Conservation (phyloP, 805 yeast genomes). For the Cyberlindnera mississippiensis region DNA sequence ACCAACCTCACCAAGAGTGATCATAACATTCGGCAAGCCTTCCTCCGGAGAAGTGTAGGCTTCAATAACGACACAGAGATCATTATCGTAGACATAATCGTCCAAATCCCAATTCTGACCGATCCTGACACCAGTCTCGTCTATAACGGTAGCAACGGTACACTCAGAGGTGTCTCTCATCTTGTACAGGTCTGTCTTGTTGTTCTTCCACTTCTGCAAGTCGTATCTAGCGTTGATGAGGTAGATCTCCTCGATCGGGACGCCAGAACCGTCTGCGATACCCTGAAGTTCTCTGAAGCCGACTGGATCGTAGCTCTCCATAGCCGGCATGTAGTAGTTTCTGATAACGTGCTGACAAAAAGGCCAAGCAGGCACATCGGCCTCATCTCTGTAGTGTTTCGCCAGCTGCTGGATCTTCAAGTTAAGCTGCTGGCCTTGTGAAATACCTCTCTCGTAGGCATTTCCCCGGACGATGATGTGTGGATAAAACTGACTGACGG, state of each 20-base stretch:
- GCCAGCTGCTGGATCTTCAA: slow-evolving; percentile 11
- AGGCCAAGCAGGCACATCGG: slow-evolving; percentile 14
- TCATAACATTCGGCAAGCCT: slow-evolving; percentile 12
- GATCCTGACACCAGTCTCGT: slow-evolving; percentile 15
- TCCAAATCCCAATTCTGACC: slow-evolving; percentile 18
- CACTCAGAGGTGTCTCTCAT: slow-evolving; percentile 16
- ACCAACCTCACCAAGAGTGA: slow-evolving; percentile 17
- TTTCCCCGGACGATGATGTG: slow-evolving; percentile 14
- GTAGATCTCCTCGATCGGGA: slow-evolving; percentile 12
- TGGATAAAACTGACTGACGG: slow-evolving; percentile 4
- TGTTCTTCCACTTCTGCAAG: slow-evolving; percentile 14
- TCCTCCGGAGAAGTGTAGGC: slow-evolving; percentile 15
- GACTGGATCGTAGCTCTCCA: slow-evolving; percentile 11
- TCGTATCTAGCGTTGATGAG: slow-evolving; percentile 18
- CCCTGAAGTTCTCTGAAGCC: slow-evolving; percentile 11
- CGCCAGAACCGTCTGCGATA: slow-evolving; percentile 12
- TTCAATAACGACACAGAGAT: slow-evolving; percentile 11
- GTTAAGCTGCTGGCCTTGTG: slow-evolving; percentile 15
- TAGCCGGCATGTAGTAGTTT: slow-evolving; percentile 16
- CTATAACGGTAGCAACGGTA: slow-evolving; percentile 15
- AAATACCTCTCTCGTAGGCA: slow-evolving; percentile 13
- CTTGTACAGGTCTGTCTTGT: slow-evolving; percentile 9
- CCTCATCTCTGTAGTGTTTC: slow-evolving; percentile 11
- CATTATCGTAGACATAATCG: slow-evolving; percentile 13
- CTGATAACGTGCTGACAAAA: slow-evolving; percentile 14